Base-by-base conservation (phyloP, 1,284 basidiomycete genomes). In the Ustilago shanxiensis region DNA sequence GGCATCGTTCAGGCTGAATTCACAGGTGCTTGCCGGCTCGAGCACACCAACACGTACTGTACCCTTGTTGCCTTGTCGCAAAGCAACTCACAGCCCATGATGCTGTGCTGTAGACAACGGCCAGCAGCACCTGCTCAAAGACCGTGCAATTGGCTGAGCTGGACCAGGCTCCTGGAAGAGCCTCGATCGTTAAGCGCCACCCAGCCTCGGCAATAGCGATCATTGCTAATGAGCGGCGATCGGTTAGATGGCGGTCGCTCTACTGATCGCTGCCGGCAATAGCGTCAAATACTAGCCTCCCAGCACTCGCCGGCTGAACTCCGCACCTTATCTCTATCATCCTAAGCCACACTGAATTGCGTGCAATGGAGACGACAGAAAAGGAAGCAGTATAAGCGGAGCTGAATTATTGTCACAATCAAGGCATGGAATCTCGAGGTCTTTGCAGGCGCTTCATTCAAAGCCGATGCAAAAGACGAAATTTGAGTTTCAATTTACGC, bases 401-500 rank as follows among this genome's bases (percentile, higher is more conserved):
- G 47, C 24, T 49, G 13, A n/a, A 49, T 11, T 16, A 49, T 16
- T 28, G n/a, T 26, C 47, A 6, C 26, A 26, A 49, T 49, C 47
- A 49, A 49, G 28, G 47, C 47, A 49, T 49, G 47, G 47, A 49
- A 49, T 26, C 47, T 24, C 14, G 26, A 16, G 11, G 13, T 11
- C 24, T 4, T 44, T 44, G 8, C 41, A 44, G 20, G 41, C 41
- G 41, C 41, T 44, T 44, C 41, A 20, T n/a, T 9, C 20, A n/a
- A 44, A 44, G 1, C 41, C 41, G 41, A 44, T 49, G 14, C 47
- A 18, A 49, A n/a, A 28, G 47, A 9, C 20, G 24, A n/a, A 49
- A 49, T 49, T 26, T 49, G 51, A 33, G 33, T 33, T 53, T 33
- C 31, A 53, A 53, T 35, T 35, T 53, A 8, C n/a, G 11, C 31